phyloP scores from a whole-genome alignment of 2,329 filamentous ascomycete genomes.

The Sclerotinia spermophila region DNA sequence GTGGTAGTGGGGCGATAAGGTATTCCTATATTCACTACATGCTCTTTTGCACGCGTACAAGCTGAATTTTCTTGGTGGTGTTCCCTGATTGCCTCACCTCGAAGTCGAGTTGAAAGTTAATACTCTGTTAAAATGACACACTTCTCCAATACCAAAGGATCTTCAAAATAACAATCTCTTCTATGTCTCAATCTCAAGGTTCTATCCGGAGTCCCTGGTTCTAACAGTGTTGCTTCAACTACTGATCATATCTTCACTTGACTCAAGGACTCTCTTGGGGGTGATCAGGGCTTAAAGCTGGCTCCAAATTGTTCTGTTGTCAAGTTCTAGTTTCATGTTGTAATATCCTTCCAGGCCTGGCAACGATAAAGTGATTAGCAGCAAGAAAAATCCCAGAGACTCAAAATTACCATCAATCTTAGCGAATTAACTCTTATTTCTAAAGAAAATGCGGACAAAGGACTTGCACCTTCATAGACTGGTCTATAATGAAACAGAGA shows the following conservation, averaged over 20 bases:
- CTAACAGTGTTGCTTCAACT: not conserved
- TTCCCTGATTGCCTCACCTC: no score
- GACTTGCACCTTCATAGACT: no score
- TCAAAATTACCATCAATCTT: no score
- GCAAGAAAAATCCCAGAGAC: not conserved
- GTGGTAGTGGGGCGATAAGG: not conserved
- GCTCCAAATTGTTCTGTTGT: accelerated
- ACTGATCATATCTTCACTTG: not conserved
- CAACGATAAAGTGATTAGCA: not conserved
- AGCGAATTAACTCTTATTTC: no score
- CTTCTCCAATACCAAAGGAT: no score
- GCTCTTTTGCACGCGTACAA: accelerated
- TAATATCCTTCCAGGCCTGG: not conserved
- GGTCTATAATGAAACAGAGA: no score
- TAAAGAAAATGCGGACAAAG: no score
- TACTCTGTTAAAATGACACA: not conserved
- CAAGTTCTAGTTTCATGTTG: accelerated
- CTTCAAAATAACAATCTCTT: accelerated
- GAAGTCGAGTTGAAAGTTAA: no score
- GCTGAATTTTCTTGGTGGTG: no score
- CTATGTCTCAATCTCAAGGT: accelerated
- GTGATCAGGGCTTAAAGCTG: not conserved
- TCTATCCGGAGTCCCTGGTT: not conserved
- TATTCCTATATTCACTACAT: not conserved
- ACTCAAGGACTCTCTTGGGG: accelerated